Evolutionary conservation across 2,329 filamentous ascomycete genomes (phyloP).

Genomic region (Westerdykella sp.): DNA sequence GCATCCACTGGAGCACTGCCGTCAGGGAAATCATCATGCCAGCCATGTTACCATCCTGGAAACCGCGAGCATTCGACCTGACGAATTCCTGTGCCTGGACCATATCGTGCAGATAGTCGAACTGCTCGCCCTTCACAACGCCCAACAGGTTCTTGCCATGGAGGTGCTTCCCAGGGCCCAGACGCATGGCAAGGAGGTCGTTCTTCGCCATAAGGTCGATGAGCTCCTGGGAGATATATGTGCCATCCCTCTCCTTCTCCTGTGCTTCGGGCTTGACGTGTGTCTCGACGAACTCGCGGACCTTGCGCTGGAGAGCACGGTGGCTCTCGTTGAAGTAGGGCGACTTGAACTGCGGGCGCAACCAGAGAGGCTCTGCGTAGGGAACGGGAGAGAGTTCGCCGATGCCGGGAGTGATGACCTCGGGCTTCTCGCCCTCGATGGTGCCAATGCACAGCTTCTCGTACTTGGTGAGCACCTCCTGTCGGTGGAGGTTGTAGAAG

Average conservation of each 20-base stretch:
- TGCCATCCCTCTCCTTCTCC: slow-evolving; percentile 67
- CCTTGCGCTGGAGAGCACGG: slow-evolving; percentile 58
- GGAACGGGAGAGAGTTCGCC: slow-evolving; percentile 73
- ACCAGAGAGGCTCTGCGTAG: slow-evolving; percentile 80
- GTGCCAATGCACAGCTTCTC: slow-evolving; percentile 67
- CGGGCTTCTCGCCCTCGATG: slow-evolving; percentile 65
- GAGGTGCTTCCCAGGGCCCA: slow-evolving; percentile 77
- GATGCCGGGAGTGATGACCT: slow-evolving; percentile 61
- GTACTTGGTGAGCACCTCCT: slow-evolving; percentile 84
- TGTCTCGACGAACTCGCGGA: slow-evolving; percentile 66
- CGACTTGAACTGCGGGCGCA: slow-evolving; percentile 67
- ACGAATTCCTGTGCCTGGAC: slow-evolving; percentile 68
- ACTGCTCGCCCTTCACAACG: slow-evolving; percentile 69
- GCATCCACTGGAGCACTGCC: slow-evolving; percentile 71
- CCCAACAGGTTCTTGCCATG: slow-evolving; percentile 55
- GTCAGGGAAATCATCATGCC: slow-evolving; percentile 80
- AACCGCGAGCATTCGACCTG: slow-evolving; percentile 67
- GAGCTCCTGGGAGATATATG: slow-evolving; percentile 61
- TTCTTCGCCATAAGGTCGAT: slow-evolving; percentile 72
- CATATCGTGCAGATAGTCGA: slow-evolving; percentile 82
- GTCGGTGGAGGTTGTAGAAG: slow-evolving; percentile 88
- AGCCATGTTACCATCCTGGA: slow-evolving; percentile 81
- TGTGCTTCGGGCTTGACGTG: slow-evolving; percentile 69
- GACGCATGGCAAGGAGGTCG: slow-evolving; percentile 71
- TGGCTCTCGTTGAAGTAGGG: slow-evolving; percentile 79